phyloP scores from a whole-genome alignment of 352 stramenopile genomes.

The Halophytophthora polymorphica region DNA sequence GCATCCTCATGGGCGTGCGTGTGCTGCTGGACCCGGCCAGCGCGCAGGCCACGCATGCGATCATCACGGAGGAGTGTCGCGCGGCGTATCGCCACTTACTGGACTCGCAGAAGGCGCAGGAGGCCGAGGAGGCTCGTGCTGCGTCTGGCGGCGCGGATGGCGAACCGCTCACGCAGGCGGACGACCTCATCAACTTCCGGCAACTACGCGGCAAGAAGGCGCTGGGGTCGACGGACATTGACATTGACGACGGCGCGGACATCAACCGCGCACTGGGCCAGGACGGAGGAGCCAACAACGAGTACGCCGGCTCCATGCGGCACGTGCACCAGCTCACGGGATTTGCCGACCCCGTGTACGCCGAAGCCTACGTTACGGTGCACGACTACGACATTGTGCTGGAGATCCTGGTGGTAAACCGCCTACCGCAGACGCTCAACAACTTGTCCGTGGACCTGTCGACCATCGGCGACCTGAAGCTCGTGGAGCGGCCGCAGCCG shows the following conservation, averaged over 20 bases:
- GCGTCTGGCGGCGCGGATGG: slow-evolving; percentile 37
- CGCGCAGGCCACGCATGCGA: slow-evolving; percentile 55
- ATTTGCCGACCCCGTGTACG: slow-evolving; percentile 99
- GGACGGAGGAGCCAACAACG: slow-evolving; percentile 51
- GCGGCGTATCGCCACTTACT: slow-evolving; percentile 73
- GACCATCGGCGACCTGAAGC: slow-evolving; percentile 99
- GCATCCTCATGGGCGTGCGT: slow-evolving; percentile 94
- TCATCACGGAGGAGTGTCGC: slow-evolving; percentile 83
- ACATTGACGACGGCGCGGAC: slow-evolving; percentile 97
- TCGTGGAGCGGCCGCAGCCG: slow-evolving; percentile 97
- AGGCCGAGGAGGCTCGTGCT: slow-evolving; percentile 50
- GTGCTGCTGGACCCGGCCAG: slow-evolving; percentile 92
- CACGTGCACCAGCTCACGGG: slow-evolving; percentile 99
- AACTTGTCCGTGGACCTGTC: slow-evolving; percentile 99
- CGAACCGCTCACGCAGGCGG: slow-evolving; percentile 72
- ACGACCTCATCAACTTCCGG: slow-evolving; percentile 98
- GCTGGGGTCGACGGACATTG: slow-evolving; percentile 92
- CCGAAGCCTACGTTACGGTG: slow-evolving; percentile 98
- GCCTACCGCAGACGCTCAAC: slow-evolving; percentile 96
- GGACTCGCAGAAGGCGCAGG: slow-evolving; percentile 67
- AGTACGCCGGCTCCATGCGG: slow-evolving; percentile 90
- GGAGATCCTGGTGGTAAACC: slow-evolving; percentile 99
- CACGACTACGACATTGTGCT: slow-evolving; percentile 99
- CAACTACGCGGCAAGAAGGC: slow-evolving; percentile 93
- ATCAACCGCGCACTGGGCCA: slow-evolving; percentile 94